These are phyloP conservation scores for Esteya vermicola DNA, from an alignment of 2,329 filamentous ascomycete genomes.

Conservation along the genomic window DNA sequence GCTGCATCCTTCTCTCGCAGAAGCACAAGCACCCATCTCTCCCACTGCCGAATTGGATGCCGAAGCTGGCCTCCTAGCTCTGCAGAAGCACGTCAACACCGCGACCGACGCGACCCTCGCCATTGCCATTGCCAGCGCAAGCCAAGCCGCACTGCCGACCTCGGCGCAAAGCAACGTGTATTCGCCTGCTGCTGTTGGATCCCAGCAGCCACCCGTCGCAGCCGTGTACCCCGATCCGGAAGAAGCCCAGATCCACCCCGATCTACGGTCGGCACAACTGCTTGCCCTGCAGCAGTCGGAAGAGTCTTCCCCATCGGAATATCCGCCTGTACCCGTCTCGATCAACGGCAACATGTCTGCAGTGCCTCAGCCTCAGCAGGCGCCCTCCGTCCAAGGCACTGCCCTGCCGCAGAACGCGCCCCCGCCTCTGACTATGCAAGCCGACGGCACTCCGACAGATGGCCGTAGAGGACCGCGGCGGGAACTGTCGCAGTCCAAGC, in stretches of 20 bases:
- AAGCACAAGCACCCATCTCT: background rate
- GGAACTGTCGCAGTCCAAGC: conserved; percentile 88
- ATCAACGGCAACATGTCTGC: conserved; percentile 4
- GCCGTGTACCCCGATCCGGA: background rate
- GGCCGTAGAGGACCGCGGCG: conserved; percentile 72
- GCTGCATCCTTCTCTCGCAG: background rate
- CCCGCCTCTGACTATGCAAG: background rate
- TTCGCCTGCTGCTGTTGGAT: conserved; percentile 1
- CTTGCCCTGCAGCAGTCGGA: background rate
- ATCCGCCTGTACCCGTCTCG: no score
- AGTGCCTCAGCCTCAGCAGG: conserved; percentile 9
- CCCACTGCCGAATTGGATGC: conserved; percentile 1
- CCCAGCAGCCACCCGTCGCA: background rate
- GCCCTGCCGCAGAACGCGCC: conserved; percentile 13
- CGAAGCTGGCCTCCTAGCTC: conserved; percentile 6
- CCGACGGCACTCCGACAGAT: conserved; percentile 22
- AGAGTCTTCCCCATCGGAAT: background rate
- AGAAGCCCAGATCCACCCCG: conserved; percentile 8
- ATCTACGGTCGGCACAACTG: conserved; percentile 5
- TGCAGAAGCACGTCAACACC: conserved; percentile 8
- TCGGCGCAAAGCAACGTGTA: conserved; percentile 1
- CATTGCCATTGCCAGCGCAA: background rate
- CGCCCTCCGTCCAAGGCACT: conserved; percentile 15
- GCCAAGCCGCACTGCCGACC: background rate
- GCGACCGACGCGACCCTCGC: background rate